phyloP scores from a whole-genome alignment of 345 rosid species.

The Erysimum cheiranthoides region DNA sequence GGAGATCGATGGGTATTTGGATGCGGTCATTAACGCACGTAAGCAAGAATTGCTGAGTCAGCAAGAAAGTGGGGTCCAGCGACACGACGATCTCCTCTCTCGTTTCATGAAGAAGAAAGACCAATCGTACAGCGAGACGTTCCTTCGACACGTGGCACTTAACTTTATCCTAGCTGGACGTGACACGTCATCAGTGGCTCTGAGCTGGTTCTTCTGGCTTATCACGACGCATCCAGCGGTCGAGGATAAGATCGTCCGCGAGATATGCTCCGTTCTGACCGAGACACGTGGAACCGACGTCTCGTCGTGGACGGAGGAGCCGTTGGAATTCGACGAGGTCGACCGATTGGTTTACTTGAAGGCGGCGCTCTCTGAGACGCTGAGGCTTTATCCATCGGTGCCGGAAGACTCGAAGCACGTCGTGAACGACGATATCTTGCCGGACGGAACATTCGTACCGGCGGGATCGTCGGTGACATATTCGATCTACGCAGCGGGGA shows the following conservation, averaged over 20 bases:
- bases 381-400: constrained; percentile 93
- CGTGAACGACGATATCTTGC: constrained; percentile 75
- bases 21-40: constrained; percentile 67
- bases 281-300: constrained; percentile 74
- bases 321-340: constrained; percentile 73
- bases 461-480: constrained; percentile 90
- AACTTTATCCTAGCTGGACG: constrained; percentile 97
- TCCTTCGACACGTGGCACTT: constrained; percentile 83
- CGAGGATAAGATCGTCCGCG: constrained; percentile 78
- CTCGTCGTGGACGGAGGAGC: constrained; percentile 73
- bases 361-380: constrained; percentile 87
- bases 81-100: constrained; percentile 86
- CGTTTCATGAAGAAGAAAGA: constrained; percentile 93
- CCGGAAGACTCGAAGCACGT: constrained; percentile 93
- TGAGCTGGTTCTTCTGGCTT: constrained; percentile 94
- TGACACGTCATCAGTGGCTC: constrained; percentile 92
- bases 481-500: constrained; percentile 85
- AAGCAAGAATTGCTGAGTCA: constrained; percentile 72
- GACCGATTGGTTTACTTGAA: constrained; percentile 80
- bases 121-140: constrained; percentile 61
- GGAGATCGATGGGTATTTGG: constrained; percentile 69
- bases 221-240: constrained; percentile 65
- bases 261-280: constrained; percentile 63
- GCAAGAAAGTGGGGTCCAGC: constrained; percentile 56
- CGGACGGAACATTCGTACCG: constrained; percentile 89